Base-by-base conservation (phyloP, 2,329 filamentous ascomycete species). In the Colletotrichum tropicale region DNA sequence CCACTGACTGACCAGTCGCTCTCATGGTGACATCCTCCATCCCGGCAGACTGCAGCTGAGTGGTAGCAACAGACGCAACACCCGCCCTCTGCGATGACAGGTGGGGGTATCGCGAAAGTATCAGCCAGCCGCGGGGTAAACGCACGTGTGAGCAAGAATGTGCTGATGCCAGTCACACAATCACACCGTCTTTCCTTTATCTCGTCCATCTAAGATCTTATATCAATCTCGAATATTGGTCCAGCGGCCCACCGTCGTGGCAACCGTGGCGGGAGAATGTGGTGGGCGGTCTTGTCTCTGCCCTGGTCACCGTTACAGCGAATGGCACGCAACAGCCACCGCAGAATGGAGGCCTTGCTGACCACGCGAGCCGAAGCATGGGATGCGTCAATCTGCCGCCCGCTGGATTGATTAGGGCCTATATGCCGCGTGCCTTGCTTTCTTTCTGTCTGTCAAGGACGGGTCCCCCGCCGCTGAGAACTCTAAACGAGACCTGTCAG, bases 351-450 rank as follows among this genome's bases (percentile, higher is more conserved):
- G 43, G 52, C 55, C 55, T 36, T 36, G 38, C 30, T n/a, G 26
- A 75, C 69, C 64, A 72, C 69, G 69, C 62, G 55, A 62, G 70
- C 43, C 32, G 21, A 61, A 30, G 38, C 69, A 72, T 62, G 61
- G 69, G 32, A 56, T 66, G 62, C 62, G 73, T 64, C 73, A 75
- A 67, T 72, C 62, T 67, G 73, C 62, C 69, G 69, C 26, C 43
- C 38, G 38, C 66, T 61, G 52, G 38, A 71, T 56, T 52, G 26
- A 60, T 52, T 71, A 36, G 69, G 32, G 65, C 28, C 38, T 55
- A 68, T 62, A 30, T 65, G 58, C 66, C 32, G 36, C 26, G 66
- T 36, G 66, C 28, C 43, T 58, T 48, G 26, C 48, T 71, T 66
- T 66, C 58, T 62, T 13, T 18, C 26, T 43, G 58, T 26, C 34